phyloP scores from a whole-genome alignment of 1,284 basidiomycete species.

The Rhodotorula sp. region DNA sequence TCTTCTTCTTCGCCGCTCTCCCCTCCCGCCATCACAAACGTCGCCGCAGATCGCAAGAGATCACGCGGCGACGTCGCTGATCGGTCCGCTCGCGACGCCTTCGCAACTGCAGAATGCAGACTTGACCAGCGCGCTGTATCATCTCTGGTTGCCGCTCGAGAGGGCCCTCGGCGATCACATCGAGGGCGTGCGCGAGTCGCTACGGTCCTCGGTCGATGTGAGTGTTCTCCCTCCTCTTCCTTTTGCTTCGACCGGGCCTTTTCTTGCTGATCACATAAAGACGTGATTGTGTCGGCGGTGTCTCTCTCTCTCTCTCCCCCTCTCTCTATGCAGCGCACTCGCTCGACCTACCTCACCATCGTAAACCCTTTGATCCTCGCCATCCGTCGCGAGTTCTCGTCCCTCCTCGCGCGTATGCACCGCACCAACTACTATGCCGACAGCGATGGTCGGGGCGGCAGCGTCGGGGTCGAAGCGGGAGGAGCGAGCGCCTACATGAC shows the following conservation, averaged over 20 bases:
- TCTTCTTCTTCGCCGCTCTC: no score
- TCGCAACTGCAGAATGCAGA: slow-evolving; percentile 74
- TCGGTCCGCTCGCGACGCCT: slow-evolving; percentile 71
- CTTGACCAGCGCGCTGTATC: slow-evolving; percentile 72
- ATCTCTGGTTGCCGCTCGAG: slow-evolving; percentile 68
- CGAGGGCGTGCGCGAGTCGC: slow-evolving; percentile 59
- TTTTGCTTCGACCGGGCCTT: background rate
- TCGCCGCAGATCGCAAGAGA: slow-evolving; percentile 66
- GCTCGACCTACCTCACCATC: slow-evolving; percentile 61
- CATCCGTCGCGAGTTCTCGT: slow-evolving; percentile 72
- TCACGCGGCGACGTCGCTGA: slow-evolving; percentile 68
- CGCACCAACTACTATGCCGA: slow-evolving; percentile 73
- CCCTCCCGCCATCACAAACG: no score
- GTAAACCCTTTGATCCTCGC: slow-evolving; percentile 68
- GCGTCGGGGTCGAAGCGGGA: background rate
- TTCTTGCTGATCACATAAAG: background rate
- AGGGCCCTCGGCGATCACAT: slow-evolving; percentile 70
- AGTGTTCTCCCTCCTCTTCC: slow-evolving; percentile 37
- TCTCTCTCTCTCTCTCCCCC: background rate
- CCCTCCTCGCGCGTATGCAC: slow-evolving; percentile 76
- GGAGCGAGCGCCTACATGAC: slow-evolving; percentile 80
- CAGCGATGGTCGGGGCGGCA: slow-evolving; percentile 59
- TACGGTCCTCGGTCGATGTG: slow-evolving; percentile 66
- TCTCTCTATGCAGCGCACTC: slow-evolving; percentile 56
- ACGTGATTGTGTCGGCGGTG: background rate